Evolutionary conservation across 148 eudicot species (phyloP).

Genomic region (Amaranthus hypochondriacus): DNA sequence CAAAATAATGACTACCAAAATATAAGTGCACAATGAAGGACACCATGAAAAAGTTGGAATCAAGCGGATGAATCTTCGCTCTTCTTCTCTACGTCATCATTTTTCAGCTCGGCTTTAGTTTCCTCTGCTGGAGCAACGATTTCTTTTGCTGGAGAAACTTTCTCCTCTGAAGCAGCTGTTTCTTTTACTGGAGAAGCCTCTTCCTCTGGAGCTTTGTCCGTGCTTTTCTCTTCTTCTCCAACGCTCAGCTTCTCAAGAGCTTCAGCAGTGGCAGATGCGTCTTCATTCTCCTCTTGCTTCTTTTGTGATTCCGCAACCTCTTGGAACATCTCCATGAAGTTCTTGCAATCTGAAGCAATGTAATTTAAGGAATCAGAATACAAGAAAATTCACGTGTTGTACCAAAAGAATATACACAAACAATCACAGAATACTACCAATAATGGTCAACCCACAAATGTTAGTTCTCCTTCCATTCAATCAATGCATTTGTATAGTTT

Average conservation of each 20-base stretch:
- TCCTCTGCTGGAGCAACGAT: background rate
- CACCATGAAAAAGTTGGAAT: background rate
- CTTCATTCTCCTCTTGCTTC: slow-evolving; percentile 50
- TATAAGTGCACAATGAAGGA: slow-evolving; percentile 5
- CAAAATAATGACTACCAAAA: slow-evolving; percentile 12
- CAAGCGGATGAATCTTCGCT: slow-evolving; percentile 33
- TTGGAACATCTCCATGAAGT: slow-evolving; percentile 66
- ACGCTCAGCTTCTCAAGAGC: slow-evolving; percentile 68
- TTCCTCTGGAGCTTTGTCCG: slow-evolving; percentile 30
- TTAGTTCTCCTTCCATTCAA: no score
- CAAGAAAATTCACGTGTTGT: background rate
- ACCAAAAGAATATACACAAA: no score
- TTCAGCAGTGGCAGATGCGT: slow-evolving; percentile 55
- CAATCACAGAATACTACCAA: no score
- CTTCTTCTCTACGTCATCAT: slow-evolving; percentile 34
- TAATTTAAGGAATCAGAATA: background rate
- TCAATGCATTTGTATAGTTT: no score
- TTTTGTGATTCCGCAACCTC: slow-evolving; percentile 76
- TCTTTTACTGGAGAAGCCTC: background rate
- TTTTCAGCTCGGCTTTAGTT: slow-evolving; percentile 27
- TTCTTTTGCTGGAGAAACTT: slow-evolving; percentile 14
- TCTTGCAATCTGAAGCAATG: slow-evolving; percentile 55
- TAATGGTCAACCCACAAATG: no score
- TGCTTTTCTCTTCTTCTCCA: slow-evolving; percentile 39
- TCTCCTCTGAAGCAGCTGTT: background rate